Conservation (phyloP, 2,329 filamentous ascomycete species). For the Ceratocystis huliohia region DNA sequence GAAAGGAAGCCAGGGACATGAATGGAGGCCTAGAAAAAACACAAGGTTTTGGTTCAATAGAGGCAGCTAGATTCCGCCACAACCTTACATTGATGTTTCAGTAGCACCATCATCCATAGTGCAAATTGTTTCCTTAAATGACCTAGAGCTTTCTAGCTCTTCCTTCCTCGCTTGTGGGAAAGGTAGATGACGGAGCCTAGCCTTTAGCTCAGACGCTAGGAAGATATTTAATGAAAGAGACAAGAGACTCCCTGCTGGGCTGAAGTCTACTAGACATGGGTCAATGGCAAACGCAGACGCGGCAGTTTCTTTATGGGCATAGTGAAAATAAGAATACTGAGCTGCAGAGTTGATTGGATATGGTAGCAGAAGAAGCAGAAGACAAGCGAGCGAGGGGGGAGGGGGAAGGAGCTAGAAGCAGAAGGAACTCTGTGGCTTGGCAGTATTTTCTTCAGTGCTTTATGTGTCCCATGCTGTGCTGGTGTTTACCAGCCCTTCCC, state of each 20-base stretch:
- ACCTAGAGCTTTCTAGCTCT: neutral
- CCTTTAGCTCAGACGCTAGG: neutral
- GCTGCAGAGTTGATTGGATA: too few species aligned
- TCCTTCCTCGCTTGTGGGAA: constrained; percentile 3
- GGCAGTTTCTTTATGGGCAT: too few species aligned
- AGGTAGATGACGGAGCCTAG: neutral
- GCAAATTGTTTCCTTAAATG: neutral
- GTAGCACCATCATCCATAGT: too few species aligned
- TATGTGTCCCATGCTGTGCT: too few species aligned
- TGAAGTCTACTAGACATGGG: neutral
- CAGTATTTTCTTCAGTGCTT: too few species aligned
- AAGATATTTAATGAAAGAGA: neutral
- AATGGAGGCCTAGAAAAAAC: neutral
- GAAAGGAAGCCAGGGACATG: too few species aligned
- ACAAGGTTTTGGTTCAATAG: neutral
- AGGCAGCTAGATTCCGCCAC: neutral
- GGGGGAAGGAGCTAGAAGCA: too few species aligned
- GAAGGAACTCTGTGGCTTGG: too few species aligned
- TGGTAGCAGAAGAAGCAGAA: too few species aligned
- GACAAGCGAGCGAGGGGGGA: too few species aligned
- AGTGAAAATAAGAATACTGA: too few species aligned
- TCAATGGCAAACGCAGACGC: neutral
- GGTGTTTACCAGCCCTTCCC: too few species aligned
- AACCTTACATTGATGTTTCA: neutral
- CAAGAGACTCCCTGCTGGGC: neutral